Evolutionary conservation across 495 filamentous ascomycete species (phyloP).

Genomic region (Sordaria brevicollis): DNA sequence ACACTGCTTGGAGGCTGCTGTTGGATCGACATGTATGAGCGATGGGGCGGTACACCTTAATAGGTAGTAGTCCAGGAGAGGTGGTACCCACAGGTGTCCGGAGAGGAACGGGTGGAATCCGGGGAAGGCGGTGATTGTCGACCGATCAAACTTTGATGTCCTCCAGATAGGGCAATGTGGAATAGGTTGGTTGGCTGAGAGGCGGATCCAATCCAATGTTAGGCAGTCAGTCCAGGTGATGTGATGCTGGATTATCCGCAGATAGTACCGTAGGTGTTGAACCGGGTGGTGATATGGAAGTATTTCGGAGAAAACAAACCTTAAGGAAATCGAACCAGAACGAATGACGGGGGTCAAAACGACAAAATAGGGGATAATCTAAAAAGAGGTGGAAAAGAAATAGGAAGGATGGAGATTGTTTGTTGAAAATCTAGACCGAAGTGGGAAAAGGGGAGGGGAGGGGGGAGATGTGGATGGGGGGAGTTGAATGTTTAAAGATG

Average conservation of each 20-base stretch:
- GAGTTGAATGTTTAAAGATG: neutral
- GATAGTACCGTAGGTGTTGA: neutral
- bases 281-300: neutral
- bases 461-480: neutral
- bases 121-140: neutral
- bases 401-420: neutral
- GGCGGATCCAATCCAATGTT: neutral
- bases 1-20: neutral
- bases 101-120: neutral
- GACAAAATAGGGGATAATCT: neutral
- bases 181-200: neutral
- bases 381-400: neutral
- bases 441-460: neutral
- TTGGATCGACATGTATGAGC: neutral
- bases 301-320: neutral
- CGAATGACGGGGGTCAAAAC: neutral
- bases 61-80: neutral
- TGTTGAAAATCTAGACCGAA: neutral
- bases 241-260: neutral
- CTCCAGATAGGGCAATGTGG: neutral
- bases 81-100: neutral
- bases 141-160: neutral
- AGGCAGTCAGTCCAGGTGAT: neutral
- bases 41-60: neutral
- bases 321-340: neutral